Evolutionary conservation across 805 yeast species (phyloP).

Genomic region (Metschnikowia reukaufii): DNA sequence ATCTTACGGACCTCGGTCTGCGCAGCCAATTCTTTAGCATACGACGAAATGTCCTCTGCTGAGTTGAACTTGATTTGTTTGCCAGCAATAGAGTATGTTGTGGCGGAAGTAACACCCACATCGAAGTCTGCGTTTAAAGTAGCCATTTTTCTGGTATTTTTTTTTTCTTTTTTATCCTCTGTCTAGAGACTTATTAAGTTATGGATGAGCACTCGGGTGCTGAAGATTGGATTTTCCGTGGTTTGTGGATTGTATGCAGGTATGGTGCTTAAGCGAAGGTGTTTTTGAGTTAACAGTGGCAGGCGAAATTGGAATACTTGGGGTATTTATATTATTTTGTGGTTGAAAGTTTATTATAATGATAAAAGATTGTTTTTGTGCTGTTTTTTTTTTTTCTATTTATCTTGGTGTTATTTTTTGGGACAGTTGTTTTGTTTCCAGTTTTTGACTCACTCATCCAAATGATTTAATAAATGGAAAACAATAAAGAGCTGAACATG

Average conservation of each 20-base stretch:
- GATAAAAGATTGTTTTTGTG: no score
- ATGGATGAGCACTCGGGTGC: no score
- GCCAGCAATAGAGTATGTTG: slow-evolving; percentile 62
- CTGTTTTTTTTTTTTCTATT: no score
- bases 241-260: slow-evolving; percentile 1
- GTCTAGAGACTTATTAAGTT: not conserved
- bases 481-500: no score
- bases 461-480: no score
- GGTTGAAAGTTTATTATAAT: no score
- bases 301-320: not conserved
- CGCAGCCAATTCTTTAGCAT: slow-evolving; percentile 54
- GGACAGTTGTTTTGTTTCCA: no score
- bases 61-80: slow-evolving; percentile 76
- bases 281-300: no score
- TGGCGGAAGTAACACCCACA: slow-evolving; percentile 43
- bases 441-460: no score
- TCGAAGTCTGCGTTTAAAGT: slow-evolving; percentile 22
- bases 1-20: slow-evolving; percentile 48
- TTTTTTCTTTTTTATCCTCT: not conserved
- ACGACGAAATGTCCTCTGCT: slow-evolving; percentile 69
- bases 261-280: no score
- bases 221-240: not conserved
- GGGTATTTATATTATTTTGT: no score
- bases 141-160: slow-evolving; percentile 19
- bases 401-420: no score